Evolutionary conservation across 352 stramenopile species (phyloP), one percentile per base, ranked within the genome.

Genomic region (Phytophthora melonis): DNA sequence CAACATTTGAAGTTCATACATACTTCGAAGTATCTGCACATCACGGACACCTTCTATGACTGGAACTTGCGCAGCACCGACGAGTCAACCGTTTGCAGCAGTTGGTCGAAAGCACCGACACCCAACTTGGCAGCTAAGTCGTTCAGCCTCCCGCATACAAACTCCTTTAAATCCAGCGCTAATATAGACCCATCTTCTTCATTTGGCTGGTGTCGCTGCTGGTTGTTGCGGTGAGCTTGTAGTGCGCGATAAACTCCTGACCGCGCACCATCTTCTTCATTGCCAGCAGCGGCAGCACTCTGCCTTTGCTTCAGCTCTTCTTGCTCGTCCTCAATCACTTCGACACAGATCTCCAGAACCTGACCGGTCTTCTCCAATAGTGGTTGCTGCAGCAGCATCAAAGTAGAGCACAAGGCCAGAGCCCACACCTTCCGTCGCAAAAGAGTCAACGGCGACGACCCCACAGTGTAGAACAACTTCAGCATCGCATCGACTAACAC

Each of bases 301-400:
- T 74, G 56, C 30, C 68, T 76, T 34, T 72, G 63, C 25, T 74
- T 63, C 18, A 71, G 54, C 23, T 85, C 76, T 18, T 87, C 74
- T n/a, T 70, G 67, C 57, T 94, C 86, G 19, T 91, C 82, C 18
- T 93, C 86, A 32, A 95, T 76, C n/a, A 94, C 86, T 16, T 95
- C 81, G 1, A 79, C 78, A 61, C 71, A 82, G 9, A 87, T 76
- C 57, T 94, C 89, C 32, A 96, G 60, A 19, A 96, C 75, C 62
- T 92, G 84, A 0, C 88, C 89, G 8, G 87, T 78, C 30, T 77
- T 88, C 50, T 89, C 85, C 36, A 95, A 50, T 3, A 91, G 61
- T 8, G 71, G 55, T 43, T 86, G 66, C 39, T 75, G 74, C 36
- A 80, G 57, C 30, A 89, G 39, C 36, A 81, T 72, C 5, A 93